Conservation (phyloP, 2,329 filamentous ascomycete species). For the Teratosphaeria nubilosa region DNA sequence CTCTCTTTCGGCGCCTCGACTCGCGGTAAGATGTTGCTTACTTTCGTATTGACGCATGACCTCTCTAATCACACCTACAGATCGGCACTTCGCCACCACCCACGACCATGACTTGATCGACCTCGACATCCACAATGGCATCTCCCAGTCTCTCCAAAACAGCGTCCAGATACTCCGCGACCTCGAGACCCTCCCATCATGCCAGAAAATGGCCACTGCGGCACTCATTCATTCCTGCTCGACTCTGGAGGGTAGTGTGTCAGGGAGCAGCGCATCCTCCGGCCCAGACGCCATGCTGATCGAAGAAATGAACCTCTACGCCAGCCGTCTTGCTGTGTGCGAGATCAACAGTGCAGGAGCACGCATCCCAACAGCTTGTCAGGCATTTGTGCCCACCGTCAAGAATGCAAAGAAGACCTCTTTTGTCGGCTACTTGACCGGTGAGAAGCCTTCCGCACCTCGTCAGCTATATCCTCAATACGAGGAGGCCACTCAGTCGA, state of each 20-base stretch:
- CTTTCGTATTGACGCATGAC: background rate
- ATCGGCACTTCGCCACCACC: background rate
- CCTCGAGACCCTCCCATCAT: constrained; percentile 39
- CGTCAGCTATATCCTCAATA: constrained; percentile 10
- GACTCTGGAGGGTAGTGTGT: constrained; percentile 30
- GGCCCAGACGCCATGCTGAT: constrained; percentile 23
- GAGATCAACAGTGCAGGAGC: constrained; percentile 47
- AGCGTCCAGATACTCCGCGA: constrained; percentile 36
- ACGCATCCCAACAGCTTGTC: constrained; percentile 41
- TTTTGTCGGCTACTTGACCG: constrained; percentile 15
- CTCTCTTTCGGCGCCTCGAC: background rate
- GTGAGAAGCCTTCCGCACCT: constrained; percentile 6
- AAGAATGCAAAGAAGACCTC: constrained; percentile 22
- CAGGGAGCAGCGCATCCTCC: constrained; percentile 1
- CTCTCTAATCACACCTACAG: background rate
- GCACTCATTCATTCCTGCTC: constrained; percentile 46
- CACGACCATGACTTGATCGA: constrained; percentile 4
- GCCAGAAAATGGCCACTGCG: constrained; percentile 43
- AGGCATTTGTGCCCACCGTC: constrained; percentile 35
- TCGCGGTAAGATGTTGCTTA: background rate
- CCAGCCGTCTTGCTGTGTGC: constrained; percentile 53
- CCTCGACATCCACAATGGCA: constrained; percentile 1
- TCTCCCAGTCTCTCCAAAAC: constrained; percentile 11
- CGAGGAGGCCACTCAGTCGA: constrained; percentile 19
- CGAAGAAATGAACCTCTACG: constrained; percentile 46